These are phyloP conservation scores for Termitomyces sp. DNA, from an alignment of 768 basidiomycete species.

Conservation along the genomic window DNA sequence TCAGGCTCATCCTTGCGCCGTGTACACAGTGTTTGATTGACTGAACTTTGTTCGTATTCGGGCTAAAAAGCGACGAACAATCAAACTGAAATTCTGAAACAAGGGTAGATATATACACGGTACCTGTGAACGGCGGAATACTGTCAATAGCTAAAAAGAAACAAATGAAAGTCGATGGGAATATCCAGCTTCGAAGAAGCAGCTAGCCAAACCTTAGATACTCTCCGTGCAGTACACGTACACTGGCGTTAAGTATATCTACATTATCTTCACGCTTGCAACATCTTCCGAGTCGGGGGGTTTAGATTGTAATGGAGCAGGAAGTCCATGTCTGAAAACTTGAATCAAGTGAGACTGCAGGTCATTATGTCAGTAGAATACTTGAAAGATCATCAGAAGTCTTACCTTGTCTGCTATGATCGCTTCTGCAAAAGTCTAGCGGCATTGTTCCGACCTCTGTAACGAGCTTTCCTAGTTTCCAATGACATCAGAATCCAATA, in stretches of 20 bases:
- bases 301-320: background rate
- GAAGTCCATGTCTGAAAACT: background rate
- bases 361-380: background rate
- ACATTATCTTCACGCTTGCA: background rate
- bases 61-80: background rate
- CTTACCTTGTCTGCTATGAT: slow-evolving; percentile 15
- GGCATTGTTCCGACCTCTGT: slow-evolving; percentile 11
- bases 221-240: background rate
- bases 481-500: slow-evolving; percentile 17
- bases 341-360: background rate
- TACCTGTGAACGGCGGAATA: background rate
- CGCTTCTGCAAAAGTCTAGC: slow-evolving; percentile 19
- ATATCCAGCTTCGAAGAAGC: background rate
- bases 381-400: background rate
- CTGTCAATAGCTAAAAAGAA: background rate
- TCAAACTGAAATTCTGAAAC: background rate
- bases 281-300: slow-evolving; percentile 1
- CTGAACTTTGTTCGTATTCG: background rate
- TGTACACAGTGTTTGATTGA: background rate
- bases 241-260: background rate
- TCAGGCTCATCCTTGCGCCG: background rate
- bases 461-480: slow-evolving; percentile 20
- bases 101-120: background rate
- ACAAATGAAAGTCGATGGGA: background rate
- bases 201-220: background rate